Evolutionary conservation across 1,139 yeast genomes (phyloP).

Genomic region (Candida glucosophila): DNA sequence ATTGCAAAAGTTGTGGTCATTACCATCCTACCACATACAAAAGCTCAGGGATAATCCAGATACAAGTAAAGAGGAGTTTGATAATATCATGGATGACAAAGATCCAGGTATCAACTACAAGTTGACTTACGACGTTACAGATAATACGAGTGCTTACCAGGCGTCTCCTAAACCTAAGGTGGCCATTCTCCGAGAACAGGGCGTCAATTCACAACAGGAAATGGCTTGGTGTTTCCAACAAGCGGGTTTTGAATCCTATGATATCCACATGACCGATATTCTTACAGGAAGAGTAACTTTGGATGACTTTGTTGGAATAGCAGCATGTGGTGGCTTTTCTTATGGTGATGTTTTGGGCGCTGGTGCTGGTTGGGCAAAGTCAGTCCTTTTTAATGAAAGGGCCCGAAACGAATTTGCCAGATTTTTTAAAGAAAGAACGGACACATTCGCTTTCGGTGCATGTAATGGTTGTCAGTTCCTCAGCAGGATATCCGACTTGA

Average conservation of each 20-base stretch:
- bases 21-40: conserved; percentile 87
- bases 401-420: conserved; percentile 68
- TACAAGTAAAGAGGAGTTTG: conserved; percentile 81
- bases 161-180: conserved; percentile 62
- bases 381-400: conserved; percentile 78
- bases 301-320: conserved; percentile 81
- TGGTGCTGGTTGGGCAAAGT: conserved; percentile 99
- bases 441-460: conserved; percentile 98
- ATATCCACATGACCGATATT: conserved; percentile 95
- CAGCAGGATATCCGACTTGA: conserved; percentile 76
- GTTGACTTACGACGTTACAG: conserved; percentile 56
- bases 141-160: conserved; percentile 25
- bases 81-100: conserved; percentile 60
- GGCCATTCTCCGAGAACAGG: conserved; percentile 96
- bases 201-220: conserved; percentile 96
- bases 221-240: conserved; percentile 97
- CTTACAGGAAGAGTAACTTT: conserved; percentile 65
- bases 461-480: conserved; percentile 99
- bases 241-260: conserved; percentile 90
- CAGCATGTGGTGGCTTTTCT: conserved; percentile 99
- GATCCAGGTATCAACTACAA: conserved; percentile 89
- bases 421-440: conserved; percentile 79
- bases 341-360: conserved; percentile 99
- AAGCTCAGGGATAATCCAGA: conserved; percentile 89
- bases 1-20: conserved; percentile 80